Evolutionary conservation across 2,329 filamentous ascomycete species (phyloP).

Genomic region (Colletotrichum tanaceti): DNA sequence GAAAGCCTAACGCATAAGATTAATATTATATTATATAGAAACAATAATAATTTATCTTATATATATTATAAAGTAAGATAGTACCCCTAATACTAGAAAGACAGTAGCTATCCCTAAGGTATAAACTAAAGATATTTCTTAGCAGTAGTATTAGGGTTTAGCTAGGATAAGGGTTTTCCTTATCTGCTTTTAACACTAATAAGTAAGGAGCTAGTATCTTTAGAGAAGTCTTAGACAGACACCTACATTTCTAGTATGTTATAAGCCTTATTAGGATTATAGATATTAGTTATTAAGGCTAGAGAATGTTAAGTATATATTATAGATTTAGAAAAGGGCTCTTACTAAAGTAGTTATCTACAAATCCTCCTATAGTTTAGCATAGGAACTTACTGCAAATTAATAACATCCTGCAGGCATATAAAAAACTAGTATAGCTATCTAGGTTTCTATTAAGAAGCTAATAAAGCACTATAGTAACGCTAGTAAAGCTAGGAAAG

Average conservation of each 20-base stretch:
- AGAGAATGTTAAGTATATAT: not conserved
- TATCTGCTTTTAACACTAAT: constrained; percentile 8
- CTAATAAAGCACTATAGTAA: not conserved
- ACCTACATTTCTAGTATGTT: constrained; percentile 12
- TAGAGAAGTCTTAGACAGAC: constrained; percentile 4
- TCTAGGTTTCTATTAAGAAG: constrained; percentile 23
- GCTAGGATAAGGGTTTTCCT: not conserved
- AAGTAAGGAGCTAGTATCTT: constrained; percentile 5
- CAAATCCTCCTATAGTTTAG: constrained; percentile 46
- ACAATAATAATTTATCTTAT: not conserved
- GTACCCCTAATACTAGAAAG: constrained; percentile 4
- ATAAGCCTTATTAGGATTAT: constrained; percentile 2
- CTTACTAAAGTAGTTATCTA: constrained; percentile 18
- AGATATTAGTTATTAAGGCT: not conserved
- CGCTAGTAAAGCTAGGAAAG: constrained; percentile 13
- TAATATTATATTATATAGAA: not conserved
- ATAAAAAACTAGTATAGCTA: constrained; percentile 8
- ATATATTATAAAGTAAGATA: not conserved
- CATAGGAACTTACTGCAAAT: constrained; percentile 44
- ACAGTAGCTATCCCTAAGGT: not conserved
- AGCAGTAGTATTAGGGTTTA: not conserved
- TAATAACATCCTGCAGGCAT: constrained; percentile 44
- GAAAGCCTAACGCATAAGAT: constrained; percentile 45
- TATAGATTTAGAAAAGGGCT: not conserved
- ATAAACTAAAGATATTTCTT: constrained; percentile 6